Conservation (phyloP, 805 yeast genomes). For the Alloascoidea hylecoeti region DNA sequence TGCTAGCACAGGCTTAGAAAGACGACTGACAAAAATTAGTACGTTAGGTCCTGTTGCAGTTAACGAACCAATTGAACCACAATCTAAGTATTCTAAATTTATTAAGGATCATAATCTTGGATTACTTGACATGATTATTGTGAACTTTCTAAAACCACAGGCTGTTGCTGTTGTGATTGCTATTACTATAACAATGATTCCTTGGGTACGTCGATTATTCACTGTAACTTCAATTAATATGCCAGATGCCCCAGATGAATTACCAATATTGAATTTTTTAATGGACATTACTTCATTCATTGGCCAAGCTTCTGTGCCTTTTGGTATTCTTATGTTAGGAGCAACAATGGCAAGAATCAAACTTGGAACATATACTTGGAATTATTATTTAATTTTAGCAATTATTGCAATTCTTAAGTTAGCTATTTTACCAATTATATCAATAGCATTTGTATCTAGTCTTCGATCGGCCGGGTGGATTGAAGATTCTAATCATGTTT, state of each 20-base stretch:
- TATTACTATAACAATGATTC: neutral
- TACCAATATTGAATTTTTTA: conserved; percentile 72
- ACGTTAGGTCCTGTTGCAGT: too few species aligned
- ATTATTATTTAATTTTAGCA: conserved; percentile 49
- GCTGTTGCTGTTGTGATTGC: neutral
- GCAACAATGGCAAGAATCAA: conserved; percentile 74
- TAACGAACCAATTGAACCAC: too few species aligned
- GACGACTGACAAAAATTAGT: too few species aligned
- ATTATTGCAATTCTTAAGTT: conserved; percentile 43
- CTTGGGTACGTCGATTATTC: neutral
- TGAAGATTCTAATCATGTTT: conserved; percentile 35
- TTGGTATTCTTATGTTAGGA: conserved; percentile 72
- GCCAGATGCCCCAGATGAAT: conserved; percentile 69
- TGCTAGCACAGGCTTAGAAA: too few species aligned
- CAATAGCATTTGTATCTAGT: conserved; percentile 53
- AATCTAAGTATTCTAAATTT: too few species aligned
- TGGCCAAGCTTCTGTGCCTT: conserved; percentile 81
- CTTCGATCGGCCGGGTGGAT: conserved; percentile 51
- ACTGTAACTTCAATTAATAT: conserved; percentile 14
- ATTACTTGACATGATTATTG: too few species aligned
- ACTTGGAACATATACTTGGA: conserved; percentile 43
- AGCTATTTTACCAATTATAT: conserved; percentile 66
- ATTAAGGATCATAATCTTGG: too few species aligned
- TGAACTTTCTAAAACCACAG: neutral
- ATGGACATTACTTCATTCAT: conserved; percentile 73